Conservation (phyloP, 345 rosid species). For the Salix suchowensis region DNA sequence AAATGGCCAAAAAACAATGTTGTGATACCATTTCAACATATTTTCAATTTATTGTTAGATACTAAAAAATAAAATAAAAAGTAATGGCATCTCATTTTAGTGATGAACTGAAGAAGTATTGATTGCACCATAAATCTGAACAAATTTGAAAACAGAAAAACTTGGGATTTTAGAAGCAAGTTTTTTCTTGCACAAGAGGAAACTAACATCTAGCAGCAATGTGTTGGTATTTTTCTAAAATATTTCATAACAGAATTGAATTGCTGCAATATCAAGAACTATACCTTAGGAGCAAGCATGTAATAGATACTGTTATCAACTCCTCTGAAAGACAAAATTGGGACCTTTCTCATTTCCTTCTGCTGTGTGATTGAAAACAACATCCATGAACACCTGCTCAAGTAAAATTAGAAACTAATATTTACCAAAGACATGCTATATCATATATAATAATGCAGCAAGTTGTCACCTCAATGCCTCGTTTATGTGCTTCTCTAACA, state of each 20-base stretch:
- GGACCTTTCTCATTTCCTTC: slow-evolving; percentile 98
- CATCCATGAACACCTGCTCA: slow-evolving; percentile 86
- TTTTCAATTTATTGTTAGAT: neutral
- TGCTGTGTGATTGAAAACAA: slow-evolving; percentile 95
- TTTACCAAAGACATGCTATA: slow-evolving; percentile 1
- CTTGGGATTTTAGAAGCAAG: neutral
- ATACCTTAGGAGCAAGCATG: slow-evolving; percentile 97
- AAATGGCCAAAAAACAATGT: neutral
- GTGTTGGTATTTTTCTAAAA: neutral
- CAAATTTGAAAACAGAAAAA: neutral
- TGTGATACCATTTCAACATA: neutral
- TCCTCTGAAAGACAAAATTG: slow-evolving; percentile 78
- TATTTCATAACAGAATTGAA: neutral
- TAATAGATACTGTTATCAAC: slow-evolving; percentile 87
- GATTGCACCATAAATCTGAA: neutral
- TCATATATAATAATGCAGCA: slow-evolving; percentile 12
- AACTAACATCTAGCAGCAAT: neutral
- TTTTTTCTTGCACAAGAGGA: neutral
- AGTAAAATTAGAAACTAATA: slow-evolving; percentile 25
- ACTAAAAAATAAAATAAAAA: too few relatives aligned
- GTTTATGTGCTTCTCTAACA: slow-evolving; percentile 86
- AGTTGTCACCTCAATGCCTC: slow-evolving; percentile 80
- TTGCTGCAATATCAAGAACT: slow-evolving; percentile 12
- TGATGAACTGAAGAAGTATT: neutral
- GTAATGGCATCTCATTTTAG: too few relatives aligned